Percentiles rank a stretch among this genome's conserved stretches.
Conservation (phyloP, 2,329 filamentous ascomycete species). For the Monosporascus ibericus region DNA sequence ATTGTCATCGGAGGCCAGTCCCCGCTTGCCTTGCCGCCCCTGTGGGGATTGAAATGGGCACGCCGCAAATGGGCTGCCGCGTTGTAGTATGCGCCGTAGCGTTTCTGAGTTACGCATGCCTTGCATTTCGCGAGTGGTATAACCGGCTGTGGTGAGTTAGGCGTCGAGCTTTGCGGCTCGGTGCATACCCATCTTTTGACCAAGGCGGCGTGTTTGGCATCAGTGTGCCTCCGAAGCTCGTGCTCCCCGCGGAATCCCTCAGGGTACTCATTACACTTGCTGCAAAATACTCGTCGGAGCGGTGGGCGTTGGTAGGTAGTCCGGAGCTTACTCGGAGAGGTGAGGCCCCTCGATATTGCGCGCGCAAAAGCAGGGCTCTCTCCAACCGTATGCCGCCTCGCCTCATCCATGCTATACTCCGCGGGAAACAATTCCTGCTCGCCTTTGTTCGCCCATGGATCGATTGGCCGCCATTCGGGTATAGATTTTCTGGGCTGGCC, state of each 20-base stretch:
- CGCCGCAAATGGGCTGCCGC: slow-evolving; percentile 52
- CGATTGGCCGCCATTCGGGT: slow-evolving; percentile 33
- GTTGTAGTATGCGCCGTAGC: slow-evolving; percentile 54
- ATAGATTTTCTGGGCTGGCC: slow-evolving; percentile 32
- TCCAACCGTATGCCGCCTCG: slow-evolving; percentile 40
- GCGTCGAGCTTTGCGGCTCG: slow-evolving; percentile 36
- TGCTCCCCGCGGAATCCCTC: slow-evolving; percentile 89
- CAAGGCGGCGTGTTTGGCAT: slow-evolving; percentile 50
- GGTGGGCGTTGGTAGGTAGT: slow-evolving; percentile 47
- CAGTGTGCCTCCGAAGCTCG: slow-evolving; percentile 66
- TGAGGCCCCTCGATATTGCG: slow-evolving; percentile 32
- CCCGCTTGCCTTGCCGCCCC: slow-evolving; percentile 50
- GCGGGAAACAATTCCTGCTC: slow-evolving; percentile 20
- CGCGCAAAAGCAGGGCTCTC: slow-evolving; percentile 38
- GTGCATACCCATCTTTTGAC: slow-evolving; percentile 52
- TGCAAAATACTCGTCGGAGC: slow-evolving; percentile 69
- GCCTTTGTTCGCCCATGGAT: slow-evolving; percentile 29
- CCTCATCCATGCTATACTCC: slow-evolving; percentile 21
- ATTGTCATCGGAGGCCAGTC: slow-evolving; percentile 54
- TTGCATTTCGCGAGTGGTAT: slow-evolving; percentile 51
- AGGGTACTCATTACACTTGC: slow-evolving; percentile 72
- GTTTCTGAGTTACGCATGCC: slow-evolving; percentile 49
- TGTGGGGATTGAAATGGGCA: slow-evolving; percentile 51
- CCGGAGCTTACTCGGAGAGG: slow-evolving; percentile 36
- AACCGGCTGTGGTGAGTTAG: slow-evolving; percentile 38